Evolutionary conservation across 1,284 basidiomycete species (phyloP).

Genomic region (Rhodotorula glutinis): DNA sequence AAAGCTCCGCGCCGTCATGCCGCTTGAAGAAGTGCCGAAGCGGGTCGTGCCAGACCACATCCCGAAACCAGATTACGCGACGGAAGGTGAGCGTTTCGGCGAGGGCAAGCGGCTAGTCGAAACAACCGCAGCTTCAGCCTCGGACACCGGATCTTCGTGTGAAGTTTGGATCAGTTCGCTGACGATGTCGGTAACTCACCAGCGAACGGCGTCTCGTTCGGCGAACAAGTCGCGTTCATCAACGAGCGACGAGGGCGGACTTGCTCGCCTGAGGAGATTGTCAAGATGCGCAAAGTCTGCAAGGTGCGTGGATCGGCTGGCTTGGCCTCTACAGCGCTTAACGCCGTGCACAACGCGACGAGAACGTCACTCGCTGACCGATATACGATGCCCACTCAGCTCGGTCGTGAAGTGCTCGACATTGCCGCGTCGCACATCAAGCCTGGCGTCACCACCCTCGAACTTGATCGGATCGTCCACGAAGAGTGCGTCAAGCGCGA

Average conservation of each 20-base stretch:
- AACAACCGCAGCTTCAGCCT: no score
- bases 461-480: conserved; percentile 90
- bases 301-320: conserved; percentile 54
- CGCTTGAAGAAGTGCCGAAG: conserved; percentile 59
- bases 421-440: conserved; percentile 76
- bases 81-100: conserved; percentile 56
- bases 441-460: conserved; percentile 92
- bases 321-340: neutral
- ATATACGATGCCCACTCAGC: conserved; percentile 53
- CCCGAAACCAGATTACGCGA: conserved; percentile 70
- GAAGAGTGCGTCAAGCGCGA: conserved; percentile 85
- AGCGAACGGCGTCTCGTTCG: neutral
- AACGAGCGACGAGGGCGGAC: conserved; percentile 43
- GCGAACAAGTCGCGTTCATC: neutral
- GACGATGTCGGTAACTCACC: no score
- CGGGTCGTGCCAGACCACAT: conserved; percentile 71
- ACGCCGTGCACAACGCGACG: no score
- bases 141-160: no score
- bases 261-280: conserved; percentile 64
- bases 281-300: conserved; percentile 73
- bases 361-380: conserved; percentile 6
- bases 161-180: no score
- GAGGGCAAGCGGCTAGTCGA: no score
- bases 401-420: conserved; percentile 86
- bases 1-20: conserved; percentile 67